Evolutionary conservation across 352 stramenopile genomes (phyloP).

Genomic region (Pythium aphanidermatum): DNA sequence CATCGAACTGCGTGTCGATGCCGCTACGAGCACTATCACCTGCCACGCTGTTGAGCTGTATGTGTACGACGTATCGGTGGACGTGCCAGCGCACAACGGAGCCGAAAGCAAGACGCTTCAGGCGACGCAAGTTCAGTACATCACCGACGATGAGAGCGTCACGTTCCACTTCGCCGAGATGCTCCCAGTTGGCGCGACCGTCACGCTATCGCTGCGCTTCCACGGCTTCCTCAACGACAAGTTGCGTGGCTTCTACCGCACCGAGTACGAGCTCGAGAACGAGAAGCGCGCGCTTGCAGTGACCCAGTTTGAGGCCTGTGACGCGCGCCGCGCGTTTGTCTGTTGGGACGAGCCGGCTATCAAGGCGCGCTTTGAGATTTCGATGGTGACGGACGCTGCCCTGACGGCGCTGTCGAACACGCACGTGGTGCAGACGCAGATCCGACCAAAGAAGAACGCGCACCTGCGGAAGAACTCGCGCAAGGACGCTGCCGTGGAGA

Average conservation of each 20-base stretch:
- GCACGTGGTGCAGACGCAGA: conserved; percentile 85
- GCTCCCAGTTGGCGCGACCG: conserved; percentile 23
- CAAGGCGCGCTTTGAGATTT: conserved; percentile 94
- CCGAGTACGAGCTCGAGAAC: conserved; percentile 88
- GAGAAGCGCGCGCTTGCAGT: conserved; percentile 92
- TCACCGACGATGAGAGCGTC: conserved; percentile 47
- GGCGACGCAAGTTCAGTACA: conserved; percentile 43
- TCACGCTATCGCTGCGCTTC: conserved; percentile 46
- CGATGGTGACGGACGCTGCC: conserved; percentile 87
- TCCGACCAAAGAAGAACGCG: conserved; percentile 53
- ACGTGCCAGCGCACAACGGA: conserved; percentile 22
- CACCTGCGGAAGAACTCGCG: conserved; percentile 43
- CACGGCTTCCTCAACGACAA: conserved; percentile 87
- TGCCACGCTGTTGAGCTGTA: conserved; percentile 95
- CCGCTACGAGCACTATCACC: conserved; percentile 72
- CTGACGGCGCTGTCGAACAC: conserved; percentile 96
- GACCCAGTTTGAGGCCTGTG: conserved; percentile 77
- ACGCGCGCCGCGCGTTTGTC: conserved; percentile 92
- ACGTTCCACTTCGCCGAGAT: conserved; percentile 48
- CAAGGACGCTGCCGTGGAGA: conserved; percentile 38
- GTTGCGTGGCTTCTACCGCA: conserved; percentile 96
- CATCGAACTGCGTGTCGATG: conserved; percentile 42
- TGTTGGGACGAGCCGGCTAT: conserved; percentile 97
- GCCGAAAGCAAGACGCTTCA: conserved; percentile 23
- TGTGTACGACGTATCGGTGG: conserved; percentile 63